Conservation (phyloP, 2,329 filamentous ascomycete species). For the Xylariaceae sp. region DNA sequence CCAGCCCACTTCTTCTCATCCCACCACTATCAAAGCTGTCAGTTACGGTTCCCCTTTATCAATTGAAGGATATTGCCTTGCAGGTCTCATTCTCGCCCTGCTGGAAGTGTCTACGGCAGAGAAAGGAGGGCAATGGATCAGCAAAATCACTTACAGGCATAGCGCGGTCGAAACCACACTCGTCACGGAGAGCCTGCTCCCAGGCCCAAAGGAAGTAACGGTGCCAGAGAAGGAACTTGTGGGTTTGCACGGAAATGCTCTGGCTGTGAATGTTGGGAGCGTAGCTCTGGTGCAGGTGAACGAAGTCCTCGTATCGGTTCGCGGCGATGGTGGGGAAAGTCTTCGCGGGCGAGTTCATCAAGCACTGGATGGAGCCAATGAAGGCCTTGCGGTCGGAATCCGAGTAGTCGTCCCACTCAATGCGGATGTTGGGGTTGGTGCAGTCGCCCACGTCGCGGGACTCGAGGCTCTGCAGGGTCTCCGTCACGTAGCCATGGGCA, state of each 20-base stretch:
- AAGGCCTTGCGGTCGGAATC: constrained; percentile 29
- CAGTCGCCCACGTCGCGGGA: constrained; percentile 19
- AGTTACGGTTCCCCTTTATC: background rate
- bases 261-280: constrained; percentile 32
- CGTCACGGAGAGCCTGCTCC: constrained; percentile 30
- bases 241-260: constrained; percentile 28
- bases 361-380: constrained; percentile 29
- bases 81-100: too few relatives aligned
- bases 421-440: constrained; percentile 29
- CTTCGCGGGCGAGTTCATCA: constrained; percentile 17
- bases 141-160: constrained; percentile 21
- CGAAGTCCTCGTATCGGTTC: constrained; percentile 34
- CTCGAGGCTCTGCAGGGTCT: background rate
- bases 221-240: constrained; percentile 34
- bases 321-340: background rate
- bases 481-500: constrained; percentile 6
- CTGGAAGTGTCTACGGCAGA: too few relatives aligned
- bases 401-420: constrained; percentile 33
- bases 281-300: constrained; percentile 31
- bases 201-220: constrained; percentile 32
- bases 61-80: background rate
- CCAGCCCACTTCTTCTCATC: constrained; percentile 34
- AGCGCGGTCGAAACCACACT: constrained; percentile 32
- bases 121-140: too few relatives aligned
- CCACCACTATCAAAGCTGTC: constrained; percentile 26